Conservation (phyloP, 495 filamentous ascomycete species). For the Aspergillus indologenus region DNA sequence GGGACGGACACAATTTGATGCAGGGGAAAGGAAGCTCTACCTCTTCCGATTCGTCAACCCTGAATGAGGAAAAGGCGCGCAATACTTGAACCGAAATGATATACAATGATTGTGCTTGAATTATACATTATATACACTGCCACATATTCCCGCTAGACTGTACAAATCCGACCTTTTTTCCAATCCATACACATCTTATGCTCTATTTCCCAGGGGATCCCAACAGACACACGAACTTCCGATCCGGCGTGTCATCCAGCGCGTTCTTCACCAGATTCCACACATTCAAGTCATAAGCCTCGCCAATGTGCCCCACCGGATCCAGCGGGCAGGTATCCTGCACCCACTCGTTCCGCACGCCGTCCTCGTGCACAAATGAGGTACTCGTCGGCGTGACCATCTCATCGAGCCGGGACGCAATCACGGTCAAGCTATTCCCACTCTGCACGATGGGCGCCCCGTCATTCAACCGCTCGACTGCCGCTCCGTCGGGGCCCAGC, state of each 20-base stretch:
- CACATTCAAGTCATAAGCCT: slow-evolving; percentile 53
- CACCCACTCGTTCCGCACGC: slow-evolving; percentile 44
- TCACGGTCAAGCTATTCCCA: slow-evolving; percentile 47
- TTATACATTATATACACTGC: neutral
- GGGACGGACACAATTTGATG: slow-evolving; percentile 33
- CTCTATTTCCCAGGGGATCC: slow-evolving; percentile 37
- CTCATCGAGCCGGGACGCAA: slow-evolving; percentile 47
- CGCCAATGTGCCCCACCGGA: slow-evolving; percentile 49
- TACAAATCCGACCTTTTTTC: neutral
- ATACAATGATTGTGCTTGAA: neutral
- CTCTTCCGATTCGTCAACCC: neutral
- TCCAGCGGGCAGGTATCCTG: slow-evolving; percentile 48
- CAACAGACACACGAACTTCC: slow-evolving; percentile 35
- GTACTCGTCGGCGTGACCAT: slow-evolving; percentile 47
- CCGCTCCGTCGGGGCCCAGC: slow-evolving; percentile 35
- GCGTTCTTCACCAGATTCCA: slow-evolving; percentile 55
- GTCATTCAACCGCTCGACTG: slow-evolving; percentile 39
- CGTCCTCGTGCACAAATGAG: slow-evolving; percentile 43
- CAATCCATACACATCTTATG: neutral
- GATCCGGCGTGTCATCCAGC: slow-evolving; percentile 36
- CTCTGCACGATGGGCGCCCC: slow-evolving; percentile 45
- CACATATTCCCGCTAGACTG: neutral
- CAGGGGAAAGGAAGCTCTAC: slow-evolving; percentile 14
- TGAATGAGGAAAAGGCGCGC: slow-evolving; percentile 1
- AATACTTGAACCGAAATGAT: neutral